Evolutionary conservation across 78 protist genomes (phyloP), one percentile per base, ranked within the genome.

Genomic region (Corallochytrium limacisporum): DNA sequence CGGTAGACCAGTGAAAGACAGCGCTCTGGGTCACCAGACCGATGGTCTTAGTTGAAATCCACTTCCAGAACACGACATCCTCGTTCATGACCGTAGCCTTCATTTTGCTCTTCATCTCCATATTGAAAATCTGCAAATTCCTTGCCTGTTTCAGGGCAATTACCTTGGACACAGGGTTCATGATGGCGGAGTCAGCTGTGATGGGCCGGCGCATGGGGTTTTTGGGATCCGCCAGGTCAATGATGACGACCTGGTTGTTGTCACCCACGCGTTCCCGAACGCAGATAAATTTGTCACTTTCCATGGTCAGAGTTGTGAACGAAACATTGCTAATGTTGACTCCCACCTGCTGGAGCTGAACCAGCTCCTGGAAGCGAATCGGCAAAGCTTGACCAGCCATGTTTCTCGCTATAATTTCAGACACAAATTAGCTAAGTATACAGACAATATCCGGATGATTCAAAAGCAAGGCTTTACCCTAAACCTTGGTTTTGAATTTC

Each of bases 1-100:
- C 97, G 65, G 91, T 68, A 18, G 82, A 4, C 98, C 98, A 95
- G 81, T 97, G 99, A 80, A 74, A 95, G 18, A 92, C 99, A n/a
- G 94, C 69, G 0, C 56, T 72, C 32, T 63, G 65, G 18, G 99
- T 95, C 24, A 95, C 96, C 16, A 97, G 37, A 3, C 86, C 99
- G 40, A 97, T 36, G 36, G 87, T 86, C 35, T 40, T 63, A 18
- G 55, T 63, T 36, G 72, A 42, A 65, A 94, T 71, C 98, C 98
- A 97, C 47, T 79, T 76, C 99, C 98, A 93, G 78, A 74, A 94
- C 24, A 77, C 87, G 1, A 95, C 87, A 15, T 77, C 82, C 56
- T 90, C 94, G 15, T 55, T 20, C 69, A 90, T 69, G 43, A 24
- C 63, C 51, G n/a, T 24, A 24, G 85, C 59, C 77, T 91, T 88